Percentiles rank a stretch among this genome's conserved stretches.
phyloP scores from a whole-genome alignment of 2,329 filamentous ascomycete genomes.

The Aspergillus piperis region DNA sequence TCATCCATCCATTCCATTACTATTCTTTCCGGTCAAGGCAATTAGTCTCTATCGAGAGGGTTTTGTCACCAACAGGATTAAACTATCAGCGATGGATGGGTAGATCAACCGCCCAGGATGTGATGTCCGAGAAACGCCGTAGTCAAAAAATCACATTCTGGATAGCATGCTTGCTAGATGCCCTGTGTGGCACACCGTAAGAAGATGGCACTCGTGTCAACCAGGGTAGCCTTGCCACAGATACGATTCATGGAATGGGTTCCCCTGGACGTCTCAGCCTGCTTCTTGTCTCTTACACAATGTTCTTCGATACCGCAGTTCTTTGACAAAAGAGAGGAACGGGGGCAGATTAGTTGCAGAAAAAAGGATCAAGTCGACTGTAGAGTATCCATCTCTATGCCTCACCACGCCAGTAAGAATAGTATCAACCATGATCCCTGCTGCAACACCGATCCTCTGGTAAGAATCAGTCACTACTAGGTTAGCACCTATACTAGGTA shows the following conservation, averaged over 20 bases:
- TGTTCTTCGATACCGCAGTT: constrained; percentile 4
- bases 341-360: constrained; percentile 5
- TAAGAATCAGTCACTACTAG: constrained; percentile 12
- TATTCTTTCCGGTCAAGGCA: background rate
- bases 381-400: constrained; percentile 10
- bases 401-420: constrained; percentile 16
- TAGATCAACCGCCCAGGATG: constrained; percentile 6
- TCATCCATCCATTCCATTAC: background rate
- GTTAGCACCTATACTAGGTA: constrained; percentile 2
- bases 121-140: constrained; percentile 3
- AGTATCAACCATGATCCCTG: constrained; percentile 13
- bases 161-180: background rate
- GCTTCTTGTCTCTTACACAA: constrained; percentile 15
- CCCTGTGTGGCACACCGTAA: background rate
- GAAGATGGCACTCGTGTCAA: background rate
- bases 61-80: background rate
- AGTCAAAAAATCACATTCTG: background rate
- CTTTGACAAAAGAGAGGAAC: constrained; percentile 5
- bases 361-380: background rate
- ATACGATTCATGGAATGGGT: background rate
- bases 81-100: background rate
- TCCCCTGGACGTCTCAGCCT: constrained; percentile 7
- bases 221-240: constrained; percentile 12
- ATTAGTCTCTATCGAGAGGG: background rate
- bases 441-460: constrained; percentile 23